A percentile compares a stretch with the other conserved stretches of the same genome.
Evolutionary conservation across 768 basidiomycete genomes (phyloP).

Genomic region (Tricholoma sp.): DNA sequence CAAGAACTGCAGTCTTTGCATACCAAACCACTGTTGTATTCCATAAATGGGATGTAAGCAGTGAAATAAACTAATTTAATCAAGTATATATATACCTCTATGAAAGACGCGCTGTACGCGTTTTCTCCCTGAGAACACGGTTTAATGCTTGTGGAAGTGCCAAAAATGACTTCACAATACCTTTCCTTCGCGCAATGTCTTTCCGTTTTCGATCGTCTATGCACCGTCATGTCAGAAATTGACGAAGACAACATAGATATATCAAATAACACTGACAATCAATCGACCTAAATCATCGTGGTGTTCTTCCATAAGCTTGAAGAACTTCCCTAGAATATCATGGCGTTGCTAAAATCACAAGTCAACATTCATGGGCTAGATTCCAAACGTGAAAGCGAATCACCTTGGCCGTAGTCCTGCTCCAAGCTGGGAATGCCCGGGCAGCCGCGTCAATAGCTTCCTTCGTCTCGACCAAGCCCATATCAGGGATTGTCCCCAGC

Average conservation of each 20-base stretch:
- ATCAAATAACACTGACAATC: slow-evolving; percentile 49
- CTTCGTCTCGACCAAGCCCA: slow-evolving; percentile 79
- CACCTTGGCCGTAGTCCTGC: slow-evolving; percentile 83
- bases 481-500: slow-evolving; percentile 85
- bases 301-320: slow-evolving; percentile 73
- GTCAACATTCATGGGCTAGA: background rate
- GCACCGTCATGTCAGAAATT: slow-evolving; percentile 3
- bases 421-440: slow-evolving; percentile 80
- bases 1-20: slow-evolving; percentile 7
- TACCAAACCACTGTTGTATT: slow-evolving; percentile 72
- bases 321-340: slow-evolving; percentile 78
- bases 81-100: slow-evolving; percentile 52
- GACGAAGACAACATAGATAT: slow-evolving; percentile 20
- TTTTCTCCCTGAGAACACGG: slow-evolving; percentile 64
- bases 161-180: slow-evolving; percentile 27
- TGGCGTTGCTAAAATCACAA: slow-evolving; percentile 57
- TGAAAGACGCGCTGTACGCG: slow-evolving; percentile 76
- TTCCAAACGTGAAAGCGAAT: slow-evolving; percentile 7
- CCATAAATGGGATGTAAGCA: background rate
- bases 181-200: slow-evolving; percentile 80
- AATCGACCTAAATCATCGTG: slow-evolving; percentile 83
- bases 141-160: background rate
- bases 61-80: background rate
- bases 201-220: slow-evolving; percentile 95
- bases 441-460: slow-evolving; percentile 80